Evolutionary conservation across 164 flowering plant species (phyloP), one percentile per base, ranked within the genome.

Genomic region (Litsea cubeba): DNA sequence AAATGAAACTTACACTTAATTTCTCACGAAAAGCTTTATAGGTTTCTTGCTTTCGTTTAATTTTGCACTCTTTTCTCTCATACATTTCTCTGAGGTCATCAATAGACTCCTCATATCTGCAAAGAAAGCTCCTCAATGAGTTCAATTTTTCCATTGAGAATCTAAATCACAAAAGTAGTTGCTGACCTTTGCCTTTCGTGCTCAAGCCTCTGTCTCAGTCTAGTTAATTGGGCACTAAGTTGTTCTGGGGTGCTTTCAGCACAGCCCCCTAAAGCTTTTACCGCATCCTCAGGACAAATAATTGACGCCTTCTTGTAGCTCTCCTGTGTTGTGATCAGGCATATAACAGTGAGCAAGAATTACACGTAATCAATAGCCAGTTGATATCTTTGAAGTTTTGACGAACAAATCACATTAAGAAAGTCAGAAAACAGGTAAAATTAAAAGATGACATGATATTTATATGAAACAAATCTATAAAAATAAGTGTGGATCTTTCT

Each of bases 231-330:
- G 22, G 92, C 95, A 81, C 88, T 88, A 2, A 96, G 86, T 77
- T 96, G 88, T 76, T 91, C 97, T 10, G 89, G 89, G 15, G 88
- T 86, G 74, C 83, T 83, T 26, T 80, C 91, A 72, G 79, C 79
- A 76, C 84, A 81, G 72, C 87, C 92, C 66, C 91, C 96, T 74
- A 91, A 75, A 81, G 86, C 88, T 80, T 92, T 88, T 76, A 92
- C 62, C 75, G 91, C 99, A 85, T 85, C 87, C 83, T 92, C 97
- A 70, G 88, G 88, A 82, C 97, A 94, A 57, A 96, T 86, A 26
- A 86, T 85, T 57, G 98, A 90, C 68, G 97, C 97, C 83, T 96
- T 96, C 76, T 76, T 75, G 75, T 70, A 79, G 75, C 75, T 84
- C 70, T 87, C 95, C 99, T 96, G 85, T 72, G 82, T 51, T 71